phyloP scores from a whole-genome alignment of 345 rosid species.

The Acer saccharum region DNA sequence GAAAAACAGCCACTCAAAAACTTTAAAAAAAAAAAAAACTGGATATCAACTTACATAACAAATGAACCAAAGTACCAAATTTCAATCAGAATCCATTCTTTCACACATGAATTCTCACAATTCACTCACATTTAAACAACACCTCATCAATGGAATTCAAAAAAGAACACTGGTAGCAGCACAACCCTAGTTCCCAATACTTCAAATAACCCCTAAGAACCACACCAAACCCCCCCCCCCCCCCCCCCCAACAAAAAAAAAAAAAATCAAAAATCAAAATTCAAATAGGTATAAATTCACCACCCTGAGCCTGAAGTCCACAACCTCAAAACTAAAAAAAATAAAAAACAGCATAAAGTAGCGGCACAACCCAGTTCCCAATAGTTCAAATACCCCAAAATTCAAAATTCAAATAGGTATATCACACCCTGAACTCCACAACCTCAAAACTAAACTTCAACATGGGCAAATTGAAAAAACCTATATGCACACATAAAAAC shows the following conservation, averaged over 20 bases:
- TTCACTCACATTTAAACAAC: not conserved
- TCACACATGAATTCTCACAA: not conserved
- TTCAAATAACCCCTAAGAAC: not conserved
- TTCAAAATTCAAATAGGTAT: not conserved
- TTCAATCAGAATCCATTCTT: not conserved
- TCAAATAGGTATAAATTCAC: not conserved
- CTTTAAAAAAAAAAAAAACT: not conserved
- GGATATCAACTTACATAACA: not conserved
- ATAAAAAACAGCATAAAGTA: not conserved
- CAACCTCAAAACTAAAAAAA: too few relatives aligned
- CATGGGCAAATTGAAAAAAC: slow-evolving; percentile 3
- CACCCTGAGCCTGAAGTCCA: not conserved
- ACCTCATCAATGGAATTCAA: not conserved
- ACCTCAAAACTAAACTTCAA: slow-evolving; percentile 8
- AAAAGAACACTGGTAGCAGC: not conserved
- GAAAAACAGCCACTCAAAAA: not conserved
- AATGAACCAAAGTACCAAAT: too few relatives aligned
- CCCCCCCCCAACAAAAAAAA: too few relatives aligned
- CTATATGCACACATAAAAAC: not conserved
- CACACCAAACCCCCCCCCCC: too few relatives aligned
- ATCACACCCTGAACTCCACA: not conserved
- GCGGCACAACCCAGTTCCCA: not conserved
- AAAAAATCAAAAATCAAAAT: not conserved
- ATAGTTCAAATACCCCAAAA: too few relatives aligned
- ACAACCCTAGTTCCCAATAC: not conserved